A percentile compares a stretch with the other conserved stretches of the same genome.
phyloP scores from a whole-genome alignment of 345 rosid genomes.

The Trapa bicornis region DNA sequence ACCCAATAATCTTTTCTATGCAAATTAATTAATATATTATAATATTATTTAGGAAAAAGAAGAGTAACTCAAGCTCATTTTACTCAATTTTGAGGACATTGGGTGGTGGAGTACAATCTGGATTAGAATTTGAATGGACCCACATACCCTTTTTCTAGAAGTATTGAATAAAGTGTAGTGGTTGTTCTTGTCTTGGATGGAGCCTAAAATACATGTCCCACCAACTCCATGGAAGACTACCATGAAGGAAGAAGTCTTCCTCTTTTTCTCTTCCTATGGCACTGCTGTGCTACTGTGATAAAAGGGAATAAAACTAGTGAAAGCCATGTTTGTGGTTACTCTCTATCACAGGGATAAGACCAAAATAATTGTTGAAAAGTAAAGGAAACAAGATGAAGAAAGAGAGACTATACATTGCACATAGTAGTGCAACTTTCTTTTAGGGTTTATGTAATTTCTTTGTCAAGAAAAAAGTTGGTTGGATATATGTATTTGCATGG shows the following conservation, averaged over 20 bases:
- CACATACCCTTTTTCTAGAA: no score
- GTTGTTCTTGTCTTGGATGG: not conserved
- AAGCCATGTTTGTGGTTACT: not conserved
- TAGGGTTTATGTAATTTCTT: slow-evolving; percentile 18
- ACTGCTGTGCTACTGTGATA: slow-evolving; percentile 1
- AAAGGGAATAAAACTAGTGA: not conserved
- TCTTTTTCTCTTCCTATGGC: not conserved
- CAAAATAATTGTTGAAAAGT: not conserved
- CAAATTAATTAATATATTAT: no score
- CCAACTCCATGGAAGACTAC: slow-evolving; percentile 4
- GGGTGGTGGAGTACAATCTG: no score
- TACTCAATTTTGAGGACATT: no score
- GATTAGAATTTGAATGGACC: no score
- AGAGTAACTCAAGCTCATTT: no score
- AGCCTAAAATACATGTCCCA: not conserved
- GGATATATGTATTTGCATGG: no score
- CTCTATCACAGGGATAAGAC: not conserved
- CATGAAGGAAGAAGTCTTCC: not conserved
- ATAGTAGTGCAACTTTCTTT: slow-evolving; percentile 52
- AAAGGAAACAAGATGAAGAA: not conserved
- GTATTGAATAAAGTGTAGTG: not conserved
- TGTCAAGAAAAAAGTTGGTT: no score
- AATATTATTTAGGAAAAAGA: no score
- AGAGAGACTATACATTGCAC: not conserved
- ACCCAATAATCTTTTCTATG: no score